Percentiles rank a stretch among this genome's conserved stretches.
Conservation (phyloP, 805 yeast species). For the Barnettozyma botsteinii region DNA sequence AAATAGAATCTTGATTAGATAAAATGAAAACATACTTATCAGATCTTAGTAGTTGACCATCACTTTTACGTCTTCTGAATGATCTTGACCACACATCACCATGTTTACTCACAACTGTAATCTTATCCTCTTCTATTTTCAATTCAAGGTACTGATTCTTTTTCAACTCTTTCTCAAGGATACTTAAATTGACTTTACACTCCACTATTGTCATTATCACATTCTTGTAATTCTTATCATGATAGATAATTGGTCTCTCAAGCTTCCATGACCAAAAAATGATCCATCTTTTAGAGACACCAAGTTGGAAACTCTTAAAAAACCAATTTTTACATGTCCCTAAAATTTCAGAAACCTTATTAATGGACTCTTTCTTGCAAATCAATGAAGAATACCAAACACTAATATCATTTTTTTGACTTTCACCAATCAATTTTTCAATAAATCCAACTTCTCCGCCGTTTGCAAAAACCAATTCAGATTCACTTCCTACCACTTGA, state of each 20-base stretch:
- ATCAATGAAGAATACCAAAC: conserved; percentile 38
- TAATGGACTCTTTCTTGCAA: conserved; percentile 24
- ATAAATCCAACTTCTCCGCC: conserved; percentile 46
- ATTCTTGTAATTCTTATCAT: conserved; percentile 4
- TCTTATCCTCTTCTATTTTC: not conserved
- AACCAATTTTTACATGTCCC: conserved; percentile 12
- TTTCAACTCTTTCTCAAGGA: conserved; percentile 1
- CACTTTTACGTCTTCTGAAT: conserved; percentile 16
- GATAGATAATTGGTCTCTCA: conserved; percentile 12
- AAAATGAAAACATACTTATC: conserved; percentile 12
- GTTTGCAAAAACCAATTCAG: conserved; percentile 33
- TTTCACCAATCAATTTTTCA: conserved; percentile 29
- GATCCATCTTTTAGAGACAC: conserved; percentile 23
- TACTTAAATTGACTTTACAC: conserved; percentile 10
- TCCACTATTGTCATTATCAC: conserved; percentile 12
- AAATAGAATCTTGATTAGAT: conserved; percentile 7
- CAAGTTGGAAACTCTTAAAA: conserved; percentile 18
- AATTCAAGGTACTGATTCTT: not conserved
- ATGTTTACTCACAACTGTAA: conserved; percentile 2
- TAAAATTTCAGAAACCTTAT: conserved; percentile 7
- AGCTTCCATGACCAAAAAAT: conserved; percentile 21
- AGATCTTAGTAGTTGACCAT: not conserved
- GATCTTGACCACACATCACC: conserved; percentile 25
- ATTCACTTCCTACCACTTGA: conserved; percentile 27
- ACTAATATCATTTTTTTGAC: conserved; percentile 17